Percentiles rank a stretch among this genome's conserved stretches.
Conservation (phyloP, 2,329 filamentous ascomycete genomes). For the Aspergillus novofumigatus region DNA sequence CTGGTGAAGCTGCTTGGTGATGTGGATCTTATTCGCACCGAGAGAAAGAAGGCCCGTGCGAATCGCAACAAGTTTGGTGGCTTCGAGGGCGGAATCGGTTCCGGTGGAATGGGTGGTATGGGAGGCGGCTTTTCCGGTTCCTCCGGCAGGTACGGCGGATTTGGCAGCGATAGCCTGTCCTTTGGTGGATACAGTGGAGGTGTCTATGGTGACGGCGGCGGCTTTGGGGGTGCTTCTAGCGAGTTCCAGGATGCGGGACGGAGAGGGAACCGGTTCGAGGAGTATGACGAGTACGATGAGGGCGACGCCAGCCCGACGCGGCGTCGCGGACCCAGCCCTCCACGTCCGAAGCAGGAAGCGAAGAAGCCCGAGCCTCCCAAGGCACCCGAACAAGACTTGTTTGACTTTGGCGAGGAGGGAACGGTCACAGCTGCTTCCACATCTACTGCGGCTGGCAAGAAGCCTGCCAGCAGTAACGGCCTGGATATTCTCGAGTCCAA, state of each 20-base stretch:
- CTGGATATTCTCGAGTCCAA: constrained; percentile 46
- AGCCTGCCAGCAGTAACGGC: constrained; percentile 43
- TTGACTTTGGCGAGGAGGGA: constrained; percentile 79
- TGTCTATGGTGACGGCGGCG: constrained; percentile 94
- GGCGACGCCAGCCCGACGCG: constrained; percentile 54
- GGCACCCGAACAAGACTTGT: constrained; percentile 85
- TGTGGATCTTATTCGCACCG: constrained; percentile 50
- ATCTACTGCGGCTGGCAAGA: constrained; percentile 39
- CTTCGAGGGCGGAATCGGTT: constrained; percentile 73
- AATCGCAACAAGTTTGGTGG: constrained; percentile 95
- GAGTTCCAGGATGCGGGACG: constrained; percentile 64
- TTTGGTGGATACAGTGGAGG: constrained; percentile 67
- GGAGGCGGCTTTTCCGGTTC: constrained; percentile 50
- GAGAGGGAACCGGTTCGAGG: constrained; percentile 77
- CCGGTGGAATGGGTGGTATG: constrained; percentile 51
- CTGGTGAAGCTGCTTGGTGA: constrained; percentile 89
- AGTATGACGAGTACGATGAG: constrained; percentile 96
- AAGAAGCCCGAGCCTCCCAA: constrained; percentile 70
- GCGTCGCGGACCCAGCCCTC: constrained; percentile 46
- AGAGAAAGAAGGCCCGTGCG: constrained; percentile 80
- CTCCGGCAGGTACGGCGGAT: constrained; percentile 73
- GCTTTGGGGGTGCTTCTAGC: constrained; percentile 73
- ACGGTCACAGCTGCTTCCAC: constrained; percentile 43
- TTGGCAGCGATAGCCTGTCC: constrained; percentile 69
- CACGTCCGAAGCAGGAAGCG: constrained; percentile 38